Base-by-base conservation (phyloP, 2,329 filamentous ascomycete species). In the Talaromyces sp. region DNA sequence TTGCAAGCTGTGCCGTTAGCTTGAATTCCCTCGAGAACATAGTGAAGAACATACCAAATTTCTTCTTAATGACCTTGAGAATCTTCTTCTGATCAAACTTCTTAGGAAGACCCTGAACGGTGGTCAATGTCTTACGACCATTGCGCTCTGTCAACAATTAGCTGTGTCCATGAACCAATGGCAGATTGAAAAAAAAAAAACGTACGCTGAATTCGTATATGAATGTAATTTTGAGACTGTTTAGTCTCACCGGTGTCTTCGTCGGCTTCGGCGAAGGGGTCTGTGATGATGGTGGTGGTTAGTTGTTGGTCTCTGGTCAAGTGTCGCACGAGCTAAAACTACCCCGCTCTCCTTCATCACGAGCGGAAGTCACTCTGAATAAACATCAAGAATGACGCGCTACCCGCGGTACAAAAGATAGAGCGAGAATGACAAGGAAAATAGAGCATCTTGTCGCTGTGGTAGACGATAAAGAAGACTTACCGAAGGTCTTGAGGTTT, bases 231-330 rank as follows among this genome's bases (percentile, higher is more conserved):
- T 84, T 96, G 92, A 80, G 91, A 89, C 86, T 95, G 91, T 84
- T 95, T 95, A 80, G 89, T 90, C 85, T 96, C 91, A 86, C 93
- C 93, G 82, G 90, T 93, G 83, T 96, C 93, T 90, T 97, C 94
- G 92, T 97, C 95, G 89, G 93, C 95, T 92, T 98, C 95, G 90
- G 95, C 95, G 92, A 99, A 99, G 90, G 95, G 95, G 90, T 99
- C 95, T 97, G 78, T 74, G 69, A 62, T 61, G 63, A 67, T 68
- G 68, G 67, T 68, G 66, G 67, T 68, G 73, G 75, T 78, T 71
- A 77, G 75, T 72, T 68, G 73, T 63, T 70, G 69, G 68, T 68
- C 70, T 50, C 47, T 31, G 25, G 47, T 31, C 52, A 37, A 37
- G 52, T 69, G 69, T 62, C 10, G 35, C 60, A 68, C 70, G 66